These are phyloP conservation scores for Oxyria digyna DNA, from an alignment of 148 eudicot genomes.

Conservation along the genomic window DNA sequence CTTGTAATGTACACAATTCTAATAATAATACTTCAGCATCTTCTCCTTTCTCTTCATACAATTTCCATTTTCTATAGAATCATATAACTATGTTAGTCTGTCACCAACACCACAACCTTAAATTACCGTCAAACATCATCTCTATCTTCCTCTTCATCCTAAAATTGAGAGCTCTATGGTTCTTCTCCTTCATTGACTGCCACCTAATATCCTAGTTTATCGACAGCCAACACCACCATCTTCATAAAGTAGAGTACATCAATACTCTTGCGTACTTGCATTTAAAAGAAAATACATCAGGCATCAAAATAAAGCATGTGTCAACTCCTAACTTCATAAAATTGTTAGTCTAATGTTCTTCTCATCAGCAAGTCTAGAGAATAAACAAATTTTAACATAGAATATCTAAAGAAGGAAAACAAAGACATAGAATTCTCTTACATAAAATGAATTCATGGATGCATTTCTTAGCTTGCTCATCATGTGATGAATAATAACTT, in stretches of 20 bases:
- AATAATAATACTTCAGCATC: too few relatives aligned
- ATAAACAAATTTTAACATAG: background rate
- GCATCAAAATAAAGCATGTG: background rate
- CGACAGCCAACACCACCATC: background rate
- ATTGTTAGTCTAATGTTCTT: background rate
- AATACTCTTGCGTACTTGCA: background rate
- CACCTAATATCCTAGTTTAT: background rate
- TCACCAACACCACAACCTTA: background rate
- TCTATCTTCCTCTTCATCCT: background rate
- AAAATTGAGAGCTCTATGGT: background rate
- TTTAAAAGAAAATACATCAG: background rate
- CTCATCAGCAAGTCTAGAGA: background rate
- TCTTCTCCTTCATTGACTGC: background rate
- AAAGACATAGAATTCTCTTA: constrained; percentile 22
- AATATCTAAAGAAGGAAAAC: background rate
- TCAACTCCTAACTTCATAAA: background rate
- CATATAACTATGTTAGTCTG: background rate
- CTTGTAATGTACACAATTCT: too few relatives aligned
- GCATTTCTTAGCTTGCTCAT: constrained; percentile 39
- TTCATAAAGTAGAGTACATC: background rate
- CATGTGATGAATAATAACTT: constrained; percentile 23
- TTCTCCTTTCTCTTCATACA: too few relatives aligned
- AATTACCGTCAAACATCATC: too few relatives aligned
- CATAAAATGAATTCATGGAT: constrained; percentile 29
- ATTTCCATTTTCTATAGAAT: too few relatives aligned